Evolutionary conservation across 208 protist genomes (phyloP), one percentile per base, ranked within the genome.

Genomic region (Phytomonas sp.): DNA sequence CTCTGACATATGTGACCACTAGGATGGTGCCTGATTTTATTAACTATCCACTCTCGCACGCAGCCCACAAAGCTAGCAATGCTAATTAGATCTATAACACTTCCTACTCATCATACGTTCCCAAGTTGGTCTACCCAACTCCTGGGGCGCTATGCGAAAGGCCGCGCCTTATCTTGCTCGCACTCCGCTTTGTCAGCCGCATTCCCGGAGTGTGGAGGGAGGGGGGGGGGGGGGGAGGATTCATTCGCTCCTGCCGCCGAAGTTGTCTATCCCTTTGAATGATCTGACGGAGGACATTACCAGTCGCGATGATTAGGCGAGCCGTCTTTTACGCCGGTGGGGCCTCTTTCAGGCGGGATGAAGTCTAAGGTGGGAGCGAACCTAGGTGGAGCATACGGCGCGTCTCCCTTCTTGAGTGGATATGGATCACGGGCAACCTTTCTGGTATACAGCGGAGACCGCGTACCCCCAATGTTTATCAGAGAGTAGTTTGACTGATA

Each of bases 141-240:
- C 66, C 84, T 85, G 15, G 67, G 77, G 65, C 79, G 84, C 4
- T 93, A 91, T 77, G 76, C 85, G 85, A 74, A 17, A 88, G 85
- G 72, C 88, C 88, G 36, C 82, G 80, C 66, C 74, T 80, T 15
- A 79, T 81, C 28, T 61, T 84, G 4, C 62, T 91, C 46, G 74
- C 75, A 1, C 77, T 85, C 0, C 72, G 80, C 56, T 82, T 78
- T 1, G 84, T 81, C 61, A 80, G 77, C 8, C 81, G 84, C 56
- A 75, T 32, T 77, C 70, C 15, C 60, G 68, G 15, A 63, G 66
- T 0, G 34, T 51, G n/a, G 75, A 76, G 61, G 77, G 78, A 64
- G 31, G 87, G n/a, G 62, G 74, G 1, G 70, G 78, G 32, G 71
- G 62, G 33, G 76, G 73, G 63, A 60, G 74, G 34, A 82, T 88